These are phyloP conservation scores for Penicillium sp. DNA, from an alignment of 2,329 filamentous ascomycete species.

Conservation along the genomic window DNA sequence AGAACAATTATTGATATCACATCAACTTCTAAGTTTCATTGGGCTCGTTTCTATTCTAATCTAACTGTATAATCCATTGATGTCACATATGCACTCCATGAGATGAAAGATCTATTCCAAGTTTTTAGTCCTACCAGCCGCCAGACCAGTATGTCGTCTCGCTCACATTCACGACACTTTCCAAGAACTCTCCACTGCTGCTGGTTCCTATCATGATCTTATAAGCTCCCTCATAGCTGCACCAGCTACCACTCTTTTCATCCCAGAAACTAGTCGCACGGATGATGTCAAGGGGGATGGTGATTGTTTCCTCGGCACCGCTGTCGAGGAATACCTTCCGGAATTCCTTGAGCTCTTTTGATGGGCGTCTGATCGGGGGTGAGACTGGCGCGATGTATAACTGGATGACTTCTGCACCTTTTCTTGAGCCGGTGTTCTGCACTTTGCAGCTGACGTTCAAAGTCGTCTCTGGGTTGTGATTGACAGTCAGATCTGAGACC, in stretches of 20 bases:
- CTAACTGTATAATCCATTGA: too few species aligned
- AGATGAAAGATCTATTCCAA: too few species aligned
- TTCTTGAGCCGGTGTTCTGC: background rate
- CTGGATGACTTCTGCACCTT: slow-evolving; percentile 2
- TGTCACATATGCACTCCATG: too few species aligned
- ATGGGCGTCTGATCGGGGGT: slow-evolving; percentile 2
- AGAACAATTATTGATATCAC: too few species aligned
- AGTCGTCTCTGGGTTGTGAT: background rate
- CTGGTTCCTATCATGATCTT: slow-evolving; percentile 9
- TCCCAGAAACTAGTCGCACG: slow-evolving; percentile 5
- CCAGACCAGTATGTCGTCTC: slow-evolving; percentile 9
- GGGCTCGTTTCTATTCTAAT: too few species aligned
- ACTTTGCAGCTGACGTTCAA: background rate
- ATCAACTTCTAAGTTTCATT: too few species aligned
- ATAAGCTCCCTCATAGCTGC: slow-evolving; percentile 7
- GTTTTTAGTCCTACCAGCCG: background rate
- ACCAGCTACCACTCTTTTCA: slow-evolving; percentile 5
- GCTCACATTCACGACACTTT: background rate
- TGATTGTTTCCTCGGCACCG: background rate
- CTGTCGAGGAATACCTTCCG: slow-evolving; percentile 1
- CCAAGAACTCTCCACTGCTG: slow-evolving; percentile 3
- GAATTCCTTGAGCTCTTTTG: slow-evolving; percentile 7
- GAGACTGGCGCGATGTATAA: background rate
- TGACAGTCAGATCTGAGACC: background rate
- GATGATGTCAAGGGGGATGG: background rate